Conservation (phyloP, 2,329 filamentous ascomycete genomes). For the Parasarocladium wereldwijsianum region DNA sequence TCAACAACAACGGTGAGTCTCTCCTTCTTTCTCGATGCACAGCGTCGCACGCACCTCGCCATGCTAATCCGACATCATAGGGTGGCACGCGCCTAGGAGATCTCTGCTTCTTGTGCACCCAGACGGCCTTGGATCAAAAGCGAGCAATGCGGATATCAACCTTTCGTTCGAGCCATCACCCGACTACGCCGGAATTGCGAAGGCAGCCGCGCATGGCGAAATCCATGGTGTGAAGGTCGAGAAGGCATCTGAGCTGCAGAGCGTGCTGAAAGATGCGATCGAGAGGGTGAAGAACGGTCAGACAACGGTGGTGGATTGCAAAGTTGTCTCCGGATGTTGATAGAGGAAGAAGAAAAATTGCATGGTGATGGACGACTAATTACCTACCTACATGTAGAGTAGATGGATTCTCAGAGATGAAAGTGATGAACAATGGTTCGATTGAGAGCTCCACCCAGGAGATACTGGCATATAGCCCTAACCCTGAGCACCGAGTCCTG, state of each 20-base stretch:
- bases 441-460: too few relatives aligned
- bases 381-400: too few relatives aligned
- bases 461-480: too few relatives aligned
- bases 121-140: conserved; percentile 35
- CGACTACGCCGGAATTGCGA: conserved; percentile 45
- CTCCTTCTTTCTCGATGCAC: neutral
- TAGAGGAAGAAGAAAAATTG: too few relatives aligned
- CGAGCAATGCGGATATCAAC: conserved; percentile 47
- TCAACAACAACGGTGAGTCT: conserved; percentile 38
- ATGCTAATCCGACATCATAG: conserved; percentile 11
- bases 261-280: conserved; percentile 33
- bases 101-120: conserved; percentile 44
- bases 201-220: conserved; percentile 41
- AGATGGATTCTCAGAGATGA: too few relatives aligned
- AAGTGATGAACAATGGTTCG: too few relatives aligned
- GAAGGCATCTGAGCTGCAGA: conserved; percentile 28
- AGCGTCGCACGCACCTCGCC: neutral
- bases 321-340: conserved; percentile 30
- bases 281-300: conserved; percentile 32
- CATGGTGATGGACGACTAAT: conserved; percentile 1
- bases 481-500: too few relatives aligned
- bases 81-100: conserved; percentile 45
- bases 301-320: conserved; percentile 38
- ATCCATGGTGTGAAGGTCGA: conserved; percentile 34
- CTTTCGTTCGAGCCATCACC: conserved; percentile 44